phyloP scores from a whole-genome alignment of 2,329 filamentous ascomycete species.

The Fusarium concolor region DNA sequence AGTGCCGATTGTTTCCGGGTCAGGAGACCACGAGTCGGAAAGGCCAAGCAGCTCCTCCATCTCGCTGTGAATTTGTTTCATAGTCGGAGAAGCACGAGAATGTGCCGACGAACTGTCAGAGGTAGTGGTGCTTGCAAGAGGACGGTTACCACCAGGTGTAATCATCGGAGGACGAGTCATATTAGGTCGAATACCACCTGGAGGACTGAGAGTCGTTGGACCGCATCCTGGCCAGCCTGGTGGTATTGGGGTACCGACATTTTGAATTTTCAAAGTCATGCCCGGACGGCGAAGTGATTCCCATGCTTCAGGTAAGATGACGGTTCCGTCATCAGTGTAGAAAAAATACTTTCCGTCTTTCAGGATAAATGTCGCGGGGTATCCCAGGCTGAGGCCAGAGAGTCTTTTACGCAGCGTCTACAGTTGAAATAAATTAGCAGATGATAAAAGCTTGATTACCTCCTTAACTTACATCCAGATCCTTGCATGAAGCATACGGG shows the following conservation, averaged over 20 bases:
- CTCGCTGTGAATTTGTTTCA: not conserved
- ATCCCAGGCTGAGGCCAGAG: too few relatives aligned
- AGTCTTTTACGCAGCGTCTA: not conserved
- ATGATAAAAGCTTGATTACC: fast-evolving
- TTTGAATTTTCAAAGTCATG: not conserved
- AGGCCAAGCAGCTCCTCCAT: not conserved
- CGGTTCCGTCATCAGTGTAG: fast-evolving
- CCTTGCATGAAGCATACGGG: not conserved
- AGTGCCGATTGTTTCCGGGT: not conserved
- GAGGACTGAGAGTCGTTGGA: too few relatives aligned
- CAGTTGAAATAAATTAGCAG: not conserved
- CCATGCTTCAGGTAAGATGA: not conserved
- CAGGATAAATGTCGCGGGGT: too few relatives aligned
- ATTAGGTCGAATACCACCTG: too few relatives aligned
- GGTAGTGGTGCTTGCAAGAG: too few relatives aligned
- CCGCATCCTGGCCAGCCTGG: too few relatives aligned
- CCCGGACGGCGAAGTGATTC: not conserved
- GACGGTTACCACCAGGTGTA: too few relatives aligned
- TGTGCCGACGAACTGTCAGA: too few relatives aligned
- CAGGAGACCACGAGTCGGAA: not conserved
- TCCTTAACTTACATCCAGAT: not conserved
- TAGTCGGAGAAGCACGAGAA: not conserved
- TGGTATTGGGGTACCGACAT: too few relatives aligned
- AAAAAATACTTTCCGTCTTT: not conserved
- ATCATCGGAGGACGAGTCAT: too few relatives aligned